Base-by-base conservation (phyloP, 1,139 yeast species). In the Nakaseomyces bracarensis region DNA sequence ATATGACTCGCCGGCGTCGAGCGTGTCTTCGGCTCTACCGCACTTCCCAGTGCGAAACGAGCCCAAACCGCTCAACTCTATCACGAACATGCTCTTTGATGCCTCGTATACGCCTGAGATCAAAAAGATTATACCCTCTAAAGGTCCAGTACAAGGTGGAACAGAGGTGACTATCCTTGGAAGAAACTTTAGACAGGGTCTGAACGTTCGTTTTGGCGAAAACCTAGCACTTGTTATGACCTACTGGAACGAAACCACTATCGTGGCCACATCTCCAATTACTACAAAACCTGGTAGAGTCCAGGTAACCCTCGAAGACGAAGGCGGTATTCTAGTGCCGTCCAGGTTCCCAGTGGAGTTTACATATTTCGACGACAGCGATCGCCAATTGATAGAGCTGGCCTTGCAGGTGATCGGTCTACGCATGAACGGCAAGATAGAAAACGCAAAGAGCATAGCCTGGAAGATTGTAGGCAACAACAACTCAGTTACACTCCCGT, bases 111-210 rank as follows among this genome's bases (percentile, higher is more conserved):
- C 67, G 18, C 39, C 39, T 11, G 23, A 23, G 23, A 79, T 84
- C 45, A 86, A 83, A 58, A 71, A 93, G 49, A 80, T 87, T 13
- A 85, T 87, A 43, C 96, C 96, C 1, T 81, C 91, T 0, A 91
- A 83, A 61, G 96, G 96, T 2, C 93, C 95, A 7, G 72, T 84
- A 20, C 72, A 95, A 50, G 96, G 96, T 46, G 96, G 96, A 30
- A 81, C 85, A 33, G 96, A 87, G 58, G 84, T 87, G 11, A 87
- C 96, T 0, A 67, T 87, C 36, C 68, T 87, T 36, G 96, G 96
- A 1, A 73, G 77, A 47, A 84, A 86, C 50, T 86, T 87, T 69
- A 75, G 77, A 43, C 81, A 83, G 7, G 94, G 93, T 1, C 68
- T 85, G 48, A 69, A 70, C 30, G 94, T 86, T 16, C 79, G 80